Conservation (phyloP, 306 rosid genomes). For the Nissolia schottii region DNA sequence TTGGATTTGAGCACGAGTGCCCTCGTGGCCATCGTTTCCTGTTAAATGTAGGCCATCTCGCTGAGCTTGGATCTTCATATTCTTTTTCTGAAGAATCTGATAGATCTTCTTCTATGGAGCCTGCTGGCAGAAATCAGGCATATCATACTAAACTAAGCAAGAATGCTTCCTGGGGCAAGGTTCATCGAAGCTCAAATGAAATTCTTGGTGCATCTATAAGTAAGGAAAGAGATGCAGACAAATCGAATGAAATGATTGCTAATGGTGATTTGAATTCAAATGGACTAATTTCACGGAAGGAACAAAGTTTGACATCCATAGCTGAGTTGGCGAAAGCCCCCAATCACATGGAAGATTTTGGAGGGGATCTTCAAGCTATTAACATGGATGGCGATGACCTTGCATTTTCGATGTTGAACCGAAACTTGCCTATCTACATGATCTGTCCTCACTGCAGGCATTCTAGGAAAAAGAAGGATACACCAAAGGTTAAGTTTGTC, state of each 20-base stretch:
- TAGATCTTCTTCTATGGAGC: constrained; percentile 37
- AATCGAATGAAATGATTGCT: constrained; percentile 45
- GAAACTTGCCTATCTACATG: constrained; percentile 80
- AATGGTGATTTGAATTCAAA: constrained; percentile 40
- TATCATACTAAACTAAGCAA: constrained; percentile 44
- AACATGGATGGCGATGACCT: constrained; percentile 49
- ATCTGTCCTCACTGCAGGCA: constrained; percentile 79
- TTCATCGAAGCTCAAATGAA: constrained; percentile 48
- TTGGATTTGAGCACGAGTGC: constrained; percentile 96
- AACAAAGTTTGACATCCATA: constrained; percentile 37
- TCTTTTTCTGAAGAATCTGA: constrained; percentile 56
- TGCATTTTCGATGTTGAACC: constrained; percentile 70
- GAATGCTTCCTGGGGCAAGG: constrained; percentile 49
- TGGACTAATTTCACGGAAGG: constrained; percentile 33
- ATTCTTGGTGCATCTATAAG: constrained; percentile 32
- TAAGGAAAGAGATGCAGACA: constrained; percentile 48
- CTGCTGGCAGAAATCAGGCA: constrained; percentile 29
- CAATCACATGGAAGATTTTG: constrained; percentile 39
- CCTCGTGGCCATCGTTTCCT: constrained; percentile 91
- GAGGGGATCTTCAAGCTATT: constrained; percentile 49
- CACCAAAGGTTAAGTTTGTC: constrained; percentile 60
- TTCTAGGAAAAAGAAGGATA: constrained; percentile 56
- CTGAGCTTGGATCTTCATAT: constrained; percentile 61
- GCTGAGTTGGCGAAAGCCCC: constrained; percentile 32
- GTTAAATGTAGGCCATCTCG: constrained; percentile 66